These are phyloP conservation scores for Triadica sebifera DNA, from an alignment of 345 rosid genomes.

Conservation along the genomic window DNA sequence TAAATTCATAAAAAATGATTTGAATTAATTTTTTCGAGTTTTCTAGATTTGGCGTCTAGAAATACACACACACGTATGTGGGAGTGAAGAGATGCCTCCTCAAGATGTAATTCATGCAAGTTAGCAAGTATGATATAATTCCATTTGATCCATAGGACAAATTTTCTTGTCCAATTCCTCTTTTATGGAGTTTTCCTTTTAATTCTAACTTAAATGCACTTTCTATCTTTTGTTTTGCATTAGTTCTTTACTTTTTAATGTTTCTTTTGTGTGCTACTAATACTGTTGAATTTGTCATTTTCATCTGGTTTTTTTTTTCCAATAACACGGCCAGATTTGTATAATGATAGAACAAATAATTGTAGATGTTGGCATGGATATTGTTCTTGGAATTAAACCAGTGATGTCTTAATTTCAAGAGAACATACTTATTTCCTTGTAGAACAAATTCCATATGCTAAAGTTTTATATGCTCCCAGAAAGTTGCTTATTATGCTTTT, in stretches of 20 bases:
- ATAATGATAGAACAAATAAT: conserved; percentile 46
- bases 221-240: not conserved
- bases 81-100: conserved; percentile 96
- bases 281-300: not conserved
- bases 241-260: not conserved
- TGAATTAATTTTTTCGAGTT: no score
- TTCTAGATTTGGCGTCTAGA: no score
- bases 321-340: conserved; percentile 60
- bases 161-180: not conserved
- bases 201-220: not conserved
- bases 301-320: conserved; percentile 68
- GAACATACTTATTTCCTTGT: no score
- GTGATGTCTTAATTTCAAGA: not conserved
- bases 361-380: conserved; percentile 82
- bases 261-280: not conserved
- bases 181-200: not conserved
- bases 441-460: no score
- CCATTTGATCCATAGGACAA: conserved; percentile 4
- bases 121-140: conserved; percentile 58
- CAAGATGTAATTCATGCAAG: conserved; percentile 82
- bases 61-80: no score
- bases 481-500: no score
- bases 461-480: no score
- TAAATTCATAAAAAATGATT: no score
- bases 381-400: conserved; percentile 59